Conservation (phyloP, 2,329 filamentous ascomycete species). For the Phialemonium atrogriseum region DNA sequence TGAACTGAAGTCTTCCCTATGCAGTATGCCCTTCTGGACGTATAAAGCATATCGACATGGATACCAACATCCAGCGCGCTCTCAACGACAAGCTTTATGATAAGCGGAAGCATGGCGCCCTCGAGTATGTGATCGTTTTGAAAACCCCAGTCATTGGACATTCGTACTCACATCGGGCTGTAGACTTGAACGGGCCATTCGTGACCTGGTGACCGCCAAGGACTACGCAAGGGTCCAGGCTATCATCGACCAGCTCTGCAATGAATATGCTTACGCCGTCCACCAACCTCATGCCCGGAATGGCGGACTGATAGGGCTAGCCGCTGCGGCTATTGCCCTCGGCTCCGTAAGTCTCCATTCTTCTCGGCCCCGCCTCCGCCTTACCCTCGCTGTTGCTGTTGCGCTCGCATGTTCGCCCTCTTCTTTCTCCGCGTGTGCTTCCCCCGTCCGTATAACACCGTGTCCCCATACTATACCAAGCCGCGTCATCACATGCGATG, state of each 20-base stretch:
- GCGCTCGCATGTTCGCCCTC: neutral
- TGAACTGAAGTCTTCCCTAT: no score
- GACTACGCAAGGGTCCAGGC: slow-evolving; percentile 75
- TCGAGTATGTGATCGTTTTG: slow-evolving; percentile 64
- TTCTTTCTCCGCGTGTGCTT: neutral
- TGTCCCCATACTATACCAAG: neutral
- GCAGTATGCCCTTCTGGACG: no score
- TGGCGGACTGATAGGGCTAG: slow-evolving; percentile 89
- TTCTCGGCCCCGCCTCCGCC: neutral
- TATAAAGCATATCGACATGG: slow-evolving; percentile 49
- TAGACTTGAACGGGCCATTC: slow-evolving; percentile 84
- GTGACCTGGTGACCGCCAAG: slow-evolving; percentile 67
- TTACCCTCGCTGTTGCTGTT: neutral
- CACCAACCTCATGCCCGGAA: slow-evolving; percentile 95
- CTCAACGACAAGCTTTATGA: slow-evolving; percentile 99
- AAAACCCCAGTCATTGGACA: slow-evolving; percentile 3
- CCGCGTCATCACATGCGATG: neutral
- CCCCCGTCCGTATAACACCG: slow-evolving; percentile 1
- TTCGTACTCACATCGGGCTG: slow-evolving; percentile 6
- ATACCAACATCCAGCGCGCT: slow-evolving; percentile 78
- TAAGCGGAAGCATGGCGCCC: slow-evolving; percentile 89
- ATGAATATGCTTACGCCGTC: slow-evolving; percentile 95
- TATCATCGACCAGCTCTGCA: slow-evolving; percentile 92
- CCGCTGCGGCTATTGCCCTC: slow-evolving; percentile 90
- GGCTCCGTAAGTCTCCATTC: slow-evolving; percentile 60